Evolutionary conservation across 768 basidiomycete species (phyloP), one percentile per base, ranked within the genome.

Genomic region (Tremella mesenterica): DNA sequence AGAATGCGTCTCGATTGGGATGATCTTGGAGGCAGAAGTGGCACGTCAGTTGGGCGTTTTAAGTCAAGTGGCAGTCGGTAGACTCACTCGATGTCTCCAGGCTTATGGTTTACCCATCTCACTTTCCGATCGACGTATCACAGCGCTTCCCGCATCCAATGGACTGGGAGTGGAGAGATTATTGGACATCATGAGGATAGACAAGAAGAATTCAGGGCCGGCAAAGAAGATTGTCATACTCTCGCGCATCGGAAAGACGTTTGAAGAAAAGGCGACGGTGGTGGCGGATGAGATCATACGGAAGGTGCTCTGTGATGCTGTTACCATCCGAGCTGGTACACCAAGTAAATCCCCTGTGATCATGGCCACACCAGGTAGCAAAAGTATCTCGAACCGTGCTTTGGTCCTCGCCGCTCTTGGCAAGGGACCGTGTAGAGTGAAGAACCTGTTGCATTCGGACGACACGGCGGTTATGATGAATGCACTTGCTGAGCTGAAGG

Each of bases 391-490:
- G 0, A 97, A 97, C 71, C 83, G 93, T 28, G 90, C 88, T 0
- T 77, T 99, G 34, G 84, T 97, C 1, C 81, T 99, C 26, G 93
- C 95, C 8, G 91, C 93, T 1, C 81, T 99, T 13, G 90, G 83
- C 0, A 81, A 80, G 43, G 95, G 93, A 1, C 88, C 85, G 0
- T 95, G 92, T 74, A 79, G 85, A 57, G 75, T 99, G 52, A 84
- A 78, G 73, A 99, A 99, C 63, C 75, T 99, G 4, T 77, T 99
- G 30, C 93, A 97, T 69, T 95, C 91, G 3, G 93, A 97, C 65
- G 93, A 99, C 69, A 99, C 95, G 0, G 90, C 92, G 62, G 93
- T 99, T 50, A 99, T 99, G 95, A 97, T 97, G 91, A 79, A 84
- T 2, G 93, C 92, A 29, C 78, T 97, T 27, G 76, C 81, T 38